Conservation (phyloP, 2,329 filamentous ascomycete genomes). For the Anisogramma anomala region DNA sequence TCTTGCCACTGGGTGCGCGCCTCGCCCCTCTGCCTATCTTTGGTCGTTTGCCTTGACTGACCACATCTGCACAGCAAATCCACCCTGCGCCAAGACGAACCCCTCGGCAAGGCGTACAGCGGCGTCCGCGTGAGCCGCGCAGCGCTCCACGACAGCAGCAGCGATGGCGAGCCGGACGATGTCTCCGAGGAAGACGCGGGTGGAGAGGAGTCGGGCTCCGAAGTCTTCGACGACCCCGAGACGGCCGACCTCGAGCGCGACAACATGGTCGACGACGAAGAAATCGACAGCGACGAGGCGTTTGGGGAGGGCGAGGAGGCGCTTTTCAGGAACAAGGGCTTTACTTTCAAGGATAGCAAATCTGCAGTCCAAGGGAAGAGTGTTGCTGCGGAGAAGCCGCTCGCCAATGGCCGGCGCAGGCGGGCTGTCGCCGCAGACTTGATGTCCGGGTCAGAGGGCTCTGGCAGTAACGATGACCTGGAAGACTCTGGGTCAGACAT, state of each 20-base stretch:
- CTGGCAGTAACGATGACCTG: constrained; percentile 22
- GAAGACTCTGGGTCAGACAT: constrained; percentile 20
- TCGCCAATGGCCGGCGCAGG: constrained; percentile 17
- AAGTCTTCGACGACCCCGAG: constrained; percentile 44
- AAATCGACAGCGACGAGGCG: constrained; percentile 56
- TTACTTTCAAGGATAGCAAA: constrained; percentile 48
- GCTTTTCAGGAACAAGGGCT: constrained; percentile 53
- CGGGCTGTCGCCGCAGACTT: constrained; percentile 46
- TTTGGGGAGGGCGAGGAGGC: constrained; percentile 80
- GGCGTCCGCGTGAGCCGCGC: constrained; percentile 65
- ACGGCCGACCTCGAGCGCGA: constrained; percentile 42
- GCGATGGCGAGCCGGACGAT: constrained; percentile 34
- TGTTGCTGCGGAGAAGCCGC: constrained; percentile 20
- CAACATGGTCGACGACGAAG: constrained; percentile 42
- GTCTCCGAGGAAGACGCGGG: constrained; percentile 20
- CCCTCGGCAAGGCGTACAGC: constrained; percentile 68
- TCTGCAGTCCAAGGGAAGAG: constrained; percentile 22
- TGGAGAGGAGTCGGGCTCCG: constrained; percentile 16
- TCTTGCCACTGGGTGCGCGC: constrained; percentile 53
- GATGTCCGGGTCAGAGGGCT: constrained; percentile 36
- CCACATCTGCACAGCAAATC: constrained; percentile 49
- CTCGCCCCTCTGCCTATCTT: not conserved
- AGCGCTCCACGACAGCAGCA: constrained; percentile 47
- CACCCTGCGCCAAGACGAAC: constrained; percentile 65
- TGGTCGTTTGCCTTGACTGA: not conserved